A percentile compares a stretch with the other conserved stretches of the same genome.
phyloP scores from a whole-genome alignment of 257 asterid species.

The Catharanthus roseus region DNA sequence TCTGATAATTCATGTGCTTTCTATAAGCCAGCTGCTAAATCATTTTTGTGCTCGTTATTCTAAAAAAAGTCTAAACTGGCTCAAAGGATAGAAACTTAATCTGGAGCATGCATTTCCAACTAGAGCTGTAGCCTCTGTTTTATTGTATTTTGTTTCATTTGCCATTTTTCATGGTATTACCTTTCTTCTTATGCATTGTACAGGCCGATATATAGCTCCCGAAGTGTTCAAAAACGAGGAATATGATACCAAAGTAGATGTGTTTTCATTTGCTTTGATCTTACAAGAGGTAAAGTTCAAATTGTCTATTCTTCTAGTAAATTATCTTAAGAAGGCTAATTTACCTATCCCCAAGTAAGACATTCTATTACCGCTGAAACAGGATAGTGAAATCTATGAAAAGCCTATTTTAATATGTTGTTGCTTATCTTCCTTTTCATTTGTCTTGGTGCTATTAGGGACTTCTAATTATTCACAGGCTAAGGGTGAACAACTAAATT shows the following conservation, averaged over 20 bases:
- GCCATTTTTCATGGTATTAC: not conserved
- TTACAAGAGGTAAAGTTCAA: conserved; percentile 71
- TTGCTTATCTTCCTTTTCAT: not conserved
- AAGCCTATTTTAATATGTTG: not conserved
- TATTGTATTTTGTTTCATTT: not conserved
- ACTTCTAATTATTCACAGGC: not conserved
- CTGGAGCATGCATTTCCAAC: conserved; percentile 4
- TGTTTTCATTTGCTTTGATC: conserved; percentile 87
- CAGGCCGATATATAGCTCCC: conserved; percentile 96
- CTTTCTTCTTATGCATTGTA: conserved; percentile 16
- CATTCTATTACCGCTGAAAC: not conserved
- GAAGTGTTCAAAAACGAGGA: conserved; percentile 83
- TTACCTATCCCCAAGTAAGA: not conserved
- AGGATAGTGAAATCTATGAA: not conserved
- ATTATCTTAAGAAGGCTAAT: not conserved
- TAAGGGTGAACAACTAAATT: not conserved
- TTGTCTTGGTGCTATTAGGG: not conserved
- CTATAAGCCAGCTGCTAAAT: not conserved
- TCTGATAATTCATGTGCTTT: not conserved
- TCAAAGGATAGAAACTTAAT: not conserved
- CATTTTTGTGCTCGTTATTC: not conserved
- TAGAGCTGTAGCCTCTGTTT: not conserved
- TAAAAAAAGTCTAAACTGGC: too few relatives aligned
- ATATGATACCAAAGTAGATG: conserved; percentile 94
- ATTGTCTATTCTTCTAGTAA: not conserved